These are phyloP conservation scores for Curvularia sp. DNA, from an alignment of 2,329 filamentous ascomycete species.

Conservation along the genomic window DNA sequence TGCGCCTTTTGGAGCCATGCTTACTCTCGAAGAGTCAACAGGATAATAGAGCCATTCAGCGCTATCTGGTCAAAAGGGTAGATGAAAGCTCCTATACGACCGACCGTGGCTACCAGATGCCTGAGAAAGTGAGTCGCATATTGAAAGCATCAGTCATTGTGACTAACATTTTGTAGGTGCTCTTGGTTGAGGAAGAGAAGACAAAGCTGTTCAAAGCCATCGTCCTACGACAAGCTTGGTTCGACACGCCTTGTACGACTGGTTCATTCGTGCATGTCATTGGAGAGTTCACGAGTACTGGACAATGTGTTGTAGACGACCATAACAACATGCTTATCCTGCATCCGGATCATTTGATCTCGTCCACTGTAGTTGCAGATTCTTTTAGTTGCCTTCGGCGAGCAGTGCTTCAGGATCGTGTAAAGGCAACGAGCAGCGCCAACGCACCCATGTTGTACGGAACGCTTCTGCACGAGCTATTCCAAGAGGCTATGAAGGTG, in stretches of 20 bases:
- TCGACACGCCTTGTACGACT: constrained; percentile 75
- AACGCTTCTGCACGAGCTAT: constrained; percentile 91
- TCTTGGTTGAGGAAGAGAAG: constrained; percentile 82
- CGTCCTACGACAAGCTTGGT: constrained; percentile 84
- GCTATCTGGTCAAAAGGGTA: constrained; percentile 81
- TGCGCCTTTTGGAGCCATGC: constrained; percentile 51
- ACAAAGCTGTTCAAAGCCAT: constrained; percentile 71
- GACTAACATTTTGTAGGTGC: constrained; percentile 63
- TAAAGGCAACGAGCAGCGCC: constrained; percentile 86
- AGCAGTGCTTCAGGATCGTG: constrained; percentile 90
- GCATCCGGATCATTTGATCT: constrained; percentile 94
- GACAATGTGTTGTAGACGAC: constrained; percentile 84
- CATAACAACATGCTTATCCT: constrained; percentile 83
- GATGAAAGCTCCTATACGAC: constrained; percentile 72
- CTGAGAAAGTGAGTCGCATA: constrained; percentile 70
- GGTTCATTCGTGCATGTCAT: constrained; percentile 87
- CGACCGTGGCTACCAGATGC: constrained; percentile 63
- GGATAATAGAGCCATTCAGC: constrained; percentile 78
- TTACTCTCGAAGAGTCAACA: constrained; percentile 72
- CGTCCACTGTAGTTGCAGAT: constrained; percentile 93
- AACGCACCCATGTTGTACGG: constrained; percentile 87
- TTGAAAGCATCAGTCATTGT: not conserved
- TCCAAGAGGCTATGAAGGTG: constrained; percentile 84
- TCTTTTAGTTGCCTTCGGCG: constrained; percentile 91
- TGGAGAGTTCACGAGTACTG: constrained; percentile 72